phyloP scores from a whole-genome alignment of 257 asterid species.

The Mitragyna speciosa region DNA sequence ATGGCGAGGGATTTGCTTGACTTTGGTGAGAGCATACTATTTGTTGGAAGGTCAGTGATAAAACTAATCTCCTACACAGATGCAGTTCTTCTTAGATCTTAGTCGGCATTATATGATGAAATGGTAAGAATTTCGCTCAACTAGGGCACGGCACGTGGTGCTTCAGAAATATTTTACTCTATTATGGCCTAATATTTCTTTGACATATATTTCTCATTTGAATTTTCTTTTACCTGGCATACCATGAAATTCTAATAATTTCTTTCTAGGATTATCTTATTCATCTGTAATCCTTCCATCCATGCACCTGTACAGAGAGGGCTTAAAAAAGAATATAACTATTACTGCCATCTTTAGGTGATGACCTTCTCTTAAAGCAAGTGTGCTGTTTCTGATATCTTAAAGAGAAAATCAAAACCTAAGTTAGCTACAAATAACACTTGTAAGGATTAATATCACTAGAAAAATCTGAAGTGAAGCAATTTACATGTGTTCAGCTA shows the following conservation, averaged over 20 bases:
- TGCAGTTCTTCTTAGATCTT: slow-evolving; percentile 7
- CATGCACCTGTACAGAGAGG: background rate
- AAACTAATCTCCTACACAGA: slow-evolving; percentile 5
- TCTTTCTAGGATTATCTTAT: background rate
- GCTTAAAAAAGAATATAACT: background rate
- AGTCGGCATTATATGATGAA: background rate
- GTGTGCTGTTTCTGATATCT: background rate
- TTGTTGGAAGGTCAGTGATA: slow-evolving; percentile 69
- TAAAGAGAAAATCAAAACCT: background rate
- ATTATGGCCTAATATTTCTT: background rate
- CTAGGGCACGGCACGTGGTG: background rate
- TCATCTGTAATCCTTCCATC: background rate
- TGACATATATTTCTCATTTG: background rate
- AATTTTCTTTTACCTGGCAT: background rate
- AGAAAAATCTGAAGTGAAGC: no score
- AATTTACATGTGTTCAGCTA: no score
- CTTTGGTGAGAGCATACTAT: slow-evolving; percentile 81
- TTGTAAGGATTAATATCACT: no score
- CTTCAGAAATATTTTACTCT: background rate
- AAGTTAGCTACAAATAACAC: background rate
- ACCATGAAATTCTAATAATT: background rate
- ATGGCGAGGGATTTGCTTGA: slow-evolving; percentile 73
- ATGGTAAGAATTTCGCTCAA: background rate
- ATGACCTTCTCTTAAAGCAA: background rate
- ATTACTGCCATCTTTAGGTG: background rate